Evolutionary conservation across 331 rosid genomes (phyloP), one percentile per base, ranked within the genome.

Genomic region (Pyrus hybrid): DNA sequence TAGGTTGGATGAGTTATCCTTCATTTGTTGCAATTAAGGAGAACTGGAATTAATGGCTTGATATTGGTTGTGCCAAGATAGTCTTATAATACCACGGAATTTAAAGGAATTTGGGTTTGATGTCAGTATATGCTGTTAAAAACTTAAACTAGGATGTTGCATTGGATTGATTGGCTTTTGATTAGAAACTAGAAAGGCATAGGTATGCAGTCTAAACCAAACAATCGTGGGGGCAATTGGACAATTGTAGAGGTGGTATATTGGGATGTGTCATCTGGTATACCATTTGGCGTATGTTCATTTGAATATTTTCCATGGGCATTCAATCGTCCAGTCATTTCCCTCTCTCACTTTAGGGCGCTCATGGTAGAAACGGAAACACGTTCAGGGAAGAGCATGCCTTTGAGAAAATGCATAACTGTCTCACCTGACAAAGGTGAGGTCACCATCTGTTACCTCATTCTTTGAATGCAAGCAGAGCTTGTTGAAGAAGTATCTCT

Each of bases 401-500:
- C 66, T 63, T 62, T 70, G 61, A 62, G 68, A 20, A 21, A 17
- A 32, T 63, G 76, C 54, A 7, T 63, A 60, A 51, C 23, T 32
- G 25, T 23, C 23, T 63, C 13, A 28, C 43, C 32, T 26, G 51
- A 64, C 32, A 64, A 33, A 71, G 35, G 70, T 65, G 28, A 53
- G 82, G 63, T 22, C 68, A 14, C 53, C 76, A 18, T n/a, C 13
- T 65, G 58, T 29, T 47, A 30, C 26, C 75, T 67, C 57, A 73
- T 57, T 23, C 25, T 47, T 53, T 68, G 45, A 18, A 74, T 26
- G 73, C 58, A 8, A 17, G n/a, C 41, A 4, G 17, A 17, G 20
- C 57, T 73, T 60, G 68, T 41, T 20, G 18, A 61, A 30, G 37
- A 30, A 61, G 20, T 37, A 35, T 71, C 41, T 9, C 4, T 30